Percentiles rank a stretch among this genome's conserved stretches.
phyloP scores from a whole-genome alignment of 495 filamentous ascomycete species.

The Parathielavia appendiculata region DNA sequence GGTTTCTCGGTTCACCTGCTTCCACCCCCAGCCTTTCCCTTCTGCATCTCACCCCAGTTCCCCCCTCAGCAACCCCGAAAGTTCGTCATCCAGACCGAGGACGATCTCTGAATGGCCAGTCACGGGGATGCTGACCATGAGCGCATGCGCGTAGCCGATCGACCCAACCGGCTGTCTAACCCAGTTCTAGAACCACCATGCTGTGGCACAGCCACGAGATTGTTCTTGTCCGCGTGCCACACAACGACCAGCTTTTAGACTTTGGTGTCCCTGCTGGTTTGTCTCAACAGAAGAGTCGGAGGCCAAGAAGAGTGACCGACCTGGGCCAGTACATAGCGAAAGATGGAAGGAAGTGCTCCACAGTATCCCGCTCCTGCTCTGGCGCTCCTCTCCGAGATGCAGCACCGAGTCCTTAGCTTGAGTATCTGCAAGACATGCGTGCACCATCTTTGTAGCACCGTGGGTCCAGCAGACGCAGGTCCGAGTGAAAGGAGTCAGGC shows the following conservation, averaged over 20 bases:
- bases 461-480: conserved; percentile 30
- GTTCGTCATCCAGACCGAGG: conserved; percentile 17
- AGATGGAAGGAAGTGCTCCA: background rate
- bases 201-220: conserved; percentile 9
- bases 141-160: conserved; percentile 29
- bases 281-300: background rate
- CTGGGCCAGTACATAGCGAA: no score
- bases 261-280: background rate
- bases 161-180: conserved; percentile 11
- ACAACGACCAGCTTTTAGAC: background rate
- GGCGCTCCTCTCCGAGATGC: background rate
- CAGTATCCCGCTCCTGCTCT: conserved; percentile 9
- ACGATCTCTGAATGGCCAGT: conserved; percentile 24
- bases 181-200: conserved; percentile 10
- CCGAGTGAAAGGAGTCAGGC: conserved; percentile 32
- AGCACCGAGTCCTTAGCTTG: background rate
- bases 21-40: conserved; percentile 5
- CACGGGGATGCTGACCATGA: conserved; percentile 29
- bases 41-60: background rate
- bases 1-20: conserved; percentile 5
- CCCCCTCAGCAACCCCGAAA: conserved; percentile 6
- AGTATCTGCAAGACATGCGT: background rate
- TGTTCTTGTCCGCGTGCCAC: background rate
- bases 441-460: background rate
- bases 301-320: background rate